Evolutionary conservation across 2,329 filamentous ascomycete genomes (phyloP).

Genomic region (Xylaria polymorpha): DNA sequence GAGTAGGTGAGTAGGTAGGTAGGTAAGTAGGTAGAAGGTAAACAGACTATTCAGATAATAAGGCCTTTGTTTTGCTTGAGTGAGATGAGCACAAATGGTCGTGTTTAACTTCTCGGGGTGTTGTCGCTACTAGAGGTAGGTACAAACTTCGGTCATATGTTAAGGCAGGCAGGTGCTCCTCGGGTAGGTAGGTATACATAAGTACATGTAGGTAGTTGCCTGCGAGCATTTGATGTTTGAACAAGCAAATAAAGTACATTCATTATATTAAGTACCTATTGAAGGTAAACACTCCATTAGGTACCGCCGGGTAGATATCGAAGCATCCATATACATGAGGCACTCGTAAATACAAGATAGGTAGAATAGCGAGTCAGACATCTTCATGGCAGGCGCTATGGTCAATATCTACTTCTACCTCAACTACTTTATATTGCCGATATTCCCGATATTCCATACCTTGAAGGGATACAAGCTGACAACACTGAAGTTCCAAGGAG

Average conservation of each 20-base stretch:
- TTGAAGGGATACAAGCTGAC: not conserved
- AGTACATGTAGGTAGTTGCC: not conserved
- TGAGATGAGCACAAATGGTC: not conserved
- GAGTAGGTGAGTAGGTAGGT: too few relatives aligned
- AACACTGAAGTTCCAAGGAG: not conserved
- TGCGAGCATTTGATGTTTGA: too few relatives aligned
- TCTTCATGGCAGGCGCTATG: not conserved
- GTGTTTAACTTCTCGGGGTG: not conserved
- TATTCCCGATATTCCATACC: not conserved
- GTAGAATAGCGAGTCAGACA: not conserved
- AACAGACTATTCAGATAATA: too few relatives aligned
- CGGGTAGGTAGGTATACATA: not conserved
- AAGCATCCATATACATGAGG: too few relatives aligned
- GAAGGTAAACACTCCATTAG: too few relatives aligned
- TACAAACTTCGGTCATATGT: too few relatives aligned
- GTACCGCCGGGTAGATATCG: too few relatives aligned
- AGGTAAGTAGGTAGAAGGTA: too few relatives aligned
- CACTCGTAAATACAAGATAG: too few relatives aligned
- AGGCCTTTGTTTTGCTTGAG: not conserved
- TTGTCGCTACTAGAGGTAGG: not conserved
- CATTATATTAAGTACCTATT: not conserved
- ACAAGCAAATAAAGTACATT: not conserved
- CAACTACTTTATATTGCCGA: not conserved
- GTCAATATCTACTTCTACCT: not conserved
- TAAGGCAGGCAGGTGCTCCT: too few relatives aligned